A percentile compares a stretch with the other conserved stretches of the same genome.
Evolutionary conservation across 2,329 filamentous ascomycete genomes (phyloP).

Genomic region (Calonectria ilicicola): DNA sequence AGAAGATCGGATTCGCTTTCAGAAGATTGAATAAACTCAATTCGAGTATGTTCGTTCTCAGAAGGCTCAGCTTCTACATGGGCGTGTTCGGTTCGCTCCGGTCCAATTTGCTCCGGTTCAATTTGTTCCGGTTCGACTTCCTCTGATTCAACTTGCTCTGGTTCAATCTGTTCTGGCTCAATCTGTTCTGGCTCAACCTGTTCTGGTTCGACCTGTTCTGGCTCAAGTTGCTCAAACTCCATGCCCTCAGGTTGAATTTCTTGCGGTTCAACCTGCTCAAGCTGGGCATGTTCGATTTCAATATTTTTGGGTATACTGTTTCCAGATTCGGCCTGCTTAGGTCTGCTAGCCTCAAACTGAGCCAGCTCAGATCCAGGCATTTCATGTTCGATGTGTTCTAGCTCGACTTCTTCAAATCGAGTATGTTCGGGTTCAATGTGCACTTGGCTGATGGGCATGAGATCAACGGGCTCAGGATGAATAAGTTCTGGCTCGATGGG

Average conservation of each 20-base stretch:
- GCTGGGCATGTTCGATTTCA: neutral
- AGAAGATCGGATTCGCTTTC: neutral
- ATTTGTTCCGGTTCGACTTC: neutral
- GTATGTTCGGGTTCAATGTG: neutral
- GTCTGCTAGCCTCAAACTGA: neutral
- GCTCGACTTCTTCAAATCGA: neutral
- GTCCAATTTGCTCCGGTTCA: neutral
- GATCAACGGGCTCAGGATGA: slow-evolving; percentile 2
- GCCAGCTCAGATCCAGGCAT: neutral
- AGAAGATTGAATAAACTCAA: neutral
- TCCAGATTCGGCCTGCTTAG: neutral
- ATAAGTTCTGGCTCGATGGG: neutral
- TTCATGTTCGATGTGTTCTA: neutral
- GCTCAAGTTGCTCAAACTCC: neutral
- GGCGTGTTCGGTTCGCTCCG: neutral
- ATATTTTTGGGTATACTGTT: neutral
- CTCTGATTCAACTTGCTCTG: neutral
- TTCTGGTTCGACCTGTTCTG: neutral
- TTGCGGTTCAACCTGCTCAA: neutral
- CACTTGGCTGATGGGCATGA: neutral
- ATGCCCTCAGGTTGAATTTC: neutral
- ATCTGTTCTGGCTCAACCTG: neutral
- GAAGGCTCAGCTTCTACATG: neutral
- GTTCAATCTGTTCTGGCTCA: neutral
- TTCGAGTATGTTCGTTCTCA: neutral